phyloP scores from a whole-genome alignment of 768 basidiomycete species.

The Cytidiella melzeri region DNA sequence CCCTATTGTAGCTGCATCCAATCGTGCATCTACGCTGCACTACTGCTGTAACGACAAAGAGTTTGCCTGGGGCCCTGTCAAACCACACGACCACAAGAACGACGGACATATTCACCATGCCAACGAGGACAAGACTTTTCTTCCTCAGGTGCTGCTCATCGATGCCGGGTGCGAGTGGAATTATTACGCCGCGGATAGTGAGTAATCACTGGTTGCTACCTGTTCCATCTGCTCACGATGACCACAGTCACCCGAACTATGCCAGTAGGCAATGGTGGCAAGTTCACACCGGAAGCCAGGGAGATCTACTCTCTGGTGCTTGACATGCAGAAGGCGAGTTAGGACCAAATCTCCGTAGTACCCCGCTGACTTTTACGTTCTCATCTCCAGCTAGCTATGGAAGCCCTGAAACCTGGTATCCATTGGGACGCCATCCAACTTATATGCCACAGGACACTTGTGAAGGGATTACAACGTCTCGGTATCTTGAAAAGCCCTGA shows the following conservation, averaged over 20 bases:
- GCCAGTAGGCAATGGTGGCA: constrained; percentile 92
- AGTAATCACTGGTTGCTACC: constrained; percentile 13
- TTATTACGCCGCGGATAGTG: constrained; percentile 60
- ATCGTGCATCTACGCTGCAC: constrained; percentile 84
- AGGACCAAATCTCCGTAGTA: not conserved
- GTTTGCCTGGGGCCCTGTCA: constrained; percentile 79
- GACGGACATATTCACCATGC: constrained; percentile 26
- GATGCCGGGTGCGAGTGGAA: constrained; percentile 94
- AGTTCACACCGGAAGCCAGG: constrained; percentile 74
- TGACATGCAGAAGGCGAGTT: constrained; percentile 77
- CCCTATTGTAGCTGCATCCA: constrained; percentile 87
- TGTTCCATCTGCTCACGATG: constrained; percentile 4
- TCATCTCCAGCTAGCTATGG: constrained; percentile 45
- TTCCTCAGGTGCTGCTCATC: constrained; percentile 77
- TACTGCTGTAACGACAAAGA: constrained; percentile 91
- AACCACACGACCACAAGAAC: constrained; percentile 50
- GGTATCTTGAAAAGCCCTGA: constrained; percentile 74
- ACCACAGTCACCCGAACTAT: constrained; percentile 59
- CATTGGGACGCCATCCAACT: constrained; percentile 91
- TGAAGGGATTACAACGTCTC: constrained; percentile 73
- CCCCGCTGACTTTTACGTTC: no score
- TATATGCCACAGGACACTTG: constrained; percentile 75
- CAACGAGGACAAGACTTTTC: constrained; percentile 33
- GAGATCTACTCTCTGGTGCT: constrained; percentile 85
- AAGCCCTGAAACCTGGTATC: constrained; percentile 62